Conservation (phyloP, 1,284 basidiomycete species). For the Puccinia sorghi region DNA sequence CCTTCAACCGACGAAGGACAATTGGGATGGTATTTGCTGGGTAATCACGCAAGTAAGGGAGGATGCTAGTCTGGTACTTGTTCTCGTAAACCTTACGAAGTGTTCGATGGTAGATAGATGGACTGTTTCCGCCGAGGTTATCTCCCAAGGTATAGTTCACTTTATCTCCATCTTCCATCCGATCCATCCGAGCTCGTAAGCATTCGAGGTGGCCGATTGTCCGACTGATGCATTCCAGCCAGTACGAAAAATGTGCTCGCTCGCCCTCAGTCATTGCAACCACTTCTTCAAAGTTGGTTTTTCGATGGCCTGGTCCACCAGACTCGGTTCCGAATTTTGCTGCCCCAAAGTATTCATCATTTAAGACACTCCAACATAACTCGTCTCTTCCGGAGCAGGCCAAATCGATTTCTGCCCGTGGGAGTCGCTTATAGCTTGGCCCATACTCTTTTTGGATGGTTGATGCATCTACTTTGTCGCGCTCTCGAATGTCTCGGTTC, state of each 20-base stretch:
- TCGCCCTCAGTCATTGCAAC: slow-evolving; percentile 50
- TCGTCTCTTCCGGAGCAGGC: slow-evolving; percentile 46
- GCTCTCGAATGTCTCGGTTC: slow-evolving; percentile 38
- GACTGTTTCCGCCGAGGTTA: slow-evolving; percentile 47
- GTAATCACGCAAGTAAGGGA: slow-evolving; percentile 45
- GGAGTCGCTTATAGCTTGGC: slow-evolving; percentile 45
- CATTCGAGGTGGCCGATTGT: slow-evolving; percentile 49
- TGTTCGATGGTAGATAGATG: slow-evolving; percentile 48
- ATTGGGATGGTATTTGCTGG: slow-evolving; percentile 45
- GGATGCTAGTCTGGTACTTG: slow-evolving; percentile 41
- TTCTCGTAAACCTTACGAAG: slow-evolving; percentile 42
- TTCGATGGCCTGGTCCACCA: slow-evolving; percentile 50
- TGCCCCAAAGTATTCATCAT: slow-evolving; percentile 50
- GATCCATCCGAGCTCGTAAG: slow-evolving; percentile 35
- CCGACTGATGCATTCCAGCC: slow-evolving; percentile 47
- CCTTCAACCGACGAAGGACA: slow-evolving; percentile 39
- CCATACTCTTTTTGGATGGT: slow-evolving; percentile 41
- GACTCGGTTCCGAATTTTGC: slow-evolving; percentile 50
- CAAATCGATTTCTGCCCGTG: slow-evolving; percentile 40
- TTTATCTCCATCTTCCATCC: slow-evolving; percentile 38
- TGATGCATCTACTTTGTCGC: slow-evolving; percentile 46
- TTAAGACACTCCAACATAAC: slow-evolving; percentile 47
- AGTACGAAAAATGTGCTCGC: slow-evolving; percentile 47
- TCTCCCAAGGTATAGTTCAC: slow-evolving; percentile 33
- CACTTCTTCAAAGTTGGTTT: slow-evolving; percentile 50